phyloP scores from a whole-genome alignment of 2,329 filamentous ascomycete species.

The Fusarium annulatum region DNA sequence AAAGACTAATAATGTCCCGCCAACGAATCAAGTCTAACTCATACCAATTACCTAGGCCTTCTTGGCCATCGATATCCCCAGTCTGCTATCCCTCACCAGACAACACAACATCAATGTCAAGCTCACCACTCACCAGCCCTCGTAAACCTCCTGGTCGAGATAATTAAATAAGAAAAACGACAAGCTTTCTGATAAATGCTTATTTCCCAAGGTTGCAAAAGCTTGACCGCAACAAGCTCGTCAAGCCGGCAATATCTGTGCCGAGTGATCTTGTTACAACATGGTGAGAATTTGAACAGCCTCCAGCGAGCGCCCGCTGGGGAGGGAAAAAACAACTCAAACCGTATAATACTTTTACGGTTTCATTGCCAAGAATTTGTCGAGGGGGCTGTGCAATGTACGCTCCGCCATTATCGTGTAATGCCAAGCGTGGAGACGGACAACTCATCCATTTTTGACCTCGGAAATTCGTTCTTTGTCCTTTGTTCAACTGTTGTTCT shows the following conservation, averaged over 20 bases:
- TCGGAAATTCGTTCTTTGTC: background rate
- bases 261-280: constrained; percentile 4
- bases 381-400: constrained; percentile 30
- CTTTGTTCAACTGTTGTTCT: background rate
- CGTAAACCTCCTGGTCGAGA: background rate
- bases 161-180: background rate
- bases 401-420: constrained; percentile 23
- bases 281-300: constrained; percentile 8
- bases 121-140: background rate
- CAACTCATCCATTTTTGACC: constrained; percentile 23
- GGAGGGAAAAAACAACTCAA: background rate
- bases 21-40: background rate
- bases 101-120: constrained; percentile 9
- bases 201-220: constrained; percentile 9
- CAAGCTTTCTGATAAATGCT: constrained; percentile 27
- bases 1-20: background rate
- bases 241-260: constrained; percentile 6
- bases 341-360: background rate
- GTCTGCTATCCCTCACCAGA: background rate
- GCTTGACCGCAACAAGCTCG: constrained; percentile 28
- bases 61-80: background rate
- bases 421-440: constrained; percentile 35
- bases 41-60: background rate
- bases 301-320: background rate
- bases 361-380: constrained; percentile 13